A percentile compares a stretch with the other conserved stretches of the same genome.
Conservation (phyloP, 2,329 filamentous ascomycete species). For the Exophiala bonariae region DNA sequence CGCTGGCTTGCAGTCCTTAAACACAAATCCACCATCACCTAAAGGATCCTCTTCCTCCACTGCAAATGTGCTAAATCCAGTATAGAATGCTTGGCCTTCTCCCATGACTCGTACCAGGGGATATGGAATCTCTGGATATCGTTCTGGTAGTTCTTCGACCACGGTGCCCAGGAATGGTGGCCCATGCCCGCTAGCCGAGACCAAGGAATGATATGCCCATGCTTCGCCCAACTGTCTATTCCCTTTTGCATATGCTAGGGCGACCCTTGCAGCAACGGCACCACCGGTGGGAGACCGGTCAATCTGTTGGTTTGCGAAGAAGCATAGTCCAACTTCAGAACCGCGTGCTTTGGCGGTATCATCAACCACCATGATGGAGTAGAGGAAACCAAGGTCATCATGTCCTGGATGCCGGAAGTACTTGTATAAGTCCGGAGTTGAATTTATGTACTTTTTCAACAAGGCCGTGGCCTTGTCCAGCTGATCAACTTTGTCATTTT, state of each 20-base stretch:
- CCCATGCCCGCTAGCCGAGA: conserved; percentile 33
- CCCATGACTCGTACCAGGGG: conserved; percentile 30
- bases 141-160: conserved; percentile 14
- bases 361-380: conserved; percentile 44
- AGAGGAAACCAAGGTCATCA: conserved; percentile 38
- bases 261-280: conserved; percentile 39
- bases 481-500: conserved; percentile 31
- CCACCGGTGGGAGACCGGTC: conserved; percentile 45
- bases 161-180: conserved; percentile 30
- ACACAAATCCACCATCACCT: conserved; percentile 21
- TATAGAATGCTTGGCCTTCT: conserved; percentile 37
- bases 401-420: conserved; percentile 35
- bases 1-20: conserved; percentile 4
- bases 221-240: conserved; percentile 24
- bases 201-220: conserved; percentile 39
- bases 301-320: conserved; percentile 48
- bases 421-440: conserved; percentile 18
- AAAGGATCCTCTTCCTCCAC: conserved; percentile 34
- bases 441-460: conserved; percentile 35
- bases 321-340: conserved; percentile 45
- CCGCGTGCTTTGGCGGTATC: conserved; percentile 2
- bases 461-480: conserved; percentile 35
- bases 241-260: conserved; percentile 36
- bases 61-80: conserved; percentile 31
- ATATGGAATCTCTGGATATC: not conserved